Base-by-base conservation (phyloP, 2,329 filamentous ascomycete species). In the Claviceps quebecensis region DNA sequence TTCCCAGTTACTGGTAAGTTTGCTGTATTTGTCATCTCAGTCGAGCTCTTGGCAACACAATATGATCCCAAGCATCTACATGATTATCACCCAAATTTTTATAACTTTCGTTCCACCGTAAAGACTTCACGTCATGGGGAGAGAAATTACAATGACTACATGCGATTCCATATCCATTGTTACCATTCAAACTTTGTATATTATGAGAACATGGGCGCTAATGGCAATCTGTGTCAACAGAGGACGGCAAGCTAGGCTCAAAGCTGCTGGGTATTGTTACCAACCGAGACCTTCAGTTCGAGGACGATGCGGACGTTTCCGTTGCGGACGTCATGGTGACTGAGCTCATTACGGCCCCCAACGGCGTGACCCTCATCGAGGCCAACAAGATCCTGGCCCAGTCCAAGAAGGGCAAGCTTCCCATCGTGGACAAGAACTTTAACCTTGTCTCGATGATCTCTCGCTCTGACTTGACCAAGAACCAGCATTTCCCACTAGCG, bases 81-180 rank as follows among this genome's bases (percentile, higher is more conserved):
- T 89, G 87, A 95, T 95, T 93, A 87, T 77, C 76, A 80, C 75
- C 77, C 50, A 52, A 72, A 74, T 76, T 76, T 76, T 78, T 73
- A 74, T 96, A 97, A 97, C 93, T 98, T 98, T 98, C 93, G 93
- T 98, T 98, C 93, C 91, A 91, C 93, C 88, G 87, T 78, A 94
- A 84, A 80, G 85, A 86, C 83, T 78, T 56, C 78, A 46, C 79
- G 86, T 87, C 78, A 75, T 95, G 89, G 80, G 87, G 89, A 95
- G 71, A 57, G 54, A 48, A 54, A 56, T 57, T 65, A 63, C 58
- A 62, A 66, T 65, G 67, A 71, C 55, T 22, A 36, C 54, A 34
- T 56, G 58, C 55, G 56, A 53, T 47, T 39, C 50, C 55, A 52
- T 53, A 37, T 53, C 58, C 52, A 6, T 37, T 40, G 8, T 26